Percentiles rank a stretch among this genome's conserved stretches.
These are phyloP conservation scores for Medicago arabica DNA, from an alignment of 306 rosid genomes.

Conservation along the genomic window DNA sequence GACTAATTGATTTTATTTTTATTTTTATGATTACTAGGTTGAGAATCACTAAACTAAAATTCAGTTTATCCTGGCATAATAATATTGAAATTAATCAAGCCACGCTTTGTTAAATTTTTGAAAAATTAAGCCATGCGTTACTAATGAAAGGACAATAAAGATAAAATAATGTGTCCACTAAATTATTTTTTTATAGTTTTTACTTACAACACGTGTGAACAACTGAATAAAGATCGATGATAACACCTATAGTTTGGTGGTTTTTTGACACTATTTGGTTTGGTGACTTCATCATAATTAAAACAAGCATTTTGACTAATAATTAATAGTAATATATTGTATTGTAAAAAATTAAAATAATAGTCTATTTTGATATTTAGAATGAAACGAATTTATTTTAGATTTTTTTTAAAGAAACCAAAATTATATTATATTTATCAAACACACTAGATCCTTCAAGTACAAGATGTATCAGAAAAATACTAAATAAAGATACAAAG, in stretches of 20 bases:
- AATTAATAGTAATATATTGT: no score
- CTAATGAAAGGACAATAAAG: neutral
- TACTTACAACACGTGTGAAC: slow-evolving; percentile 41
- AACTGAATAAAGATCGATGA: neutral
- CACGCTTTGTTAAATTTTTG: neutral
- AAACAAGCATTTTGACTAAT: neutral
- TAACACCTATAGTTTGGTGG: neutral
- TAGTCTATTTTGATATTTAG: neutral
- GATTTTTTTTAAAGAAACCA: neutral
- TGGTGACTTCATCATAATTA: neutral
- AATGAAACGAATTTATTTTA: neutral
- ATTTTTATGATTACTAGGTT: no score
- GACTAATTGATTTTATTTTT: no score
- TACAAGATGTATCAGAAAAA: no score
- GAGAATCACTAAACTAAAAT: neutral
- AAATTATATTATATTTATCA: no score
- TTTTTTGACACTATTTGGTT: neutral
- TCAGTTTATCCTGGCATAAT: neutral
- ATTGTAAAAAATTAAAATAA: no score
- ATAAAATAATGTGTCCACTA: neutral
- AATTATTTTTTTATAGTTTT: neutral
- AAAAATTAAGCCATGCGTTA: neutral
- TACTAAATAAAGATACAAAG: no score
- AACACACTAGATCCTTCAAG: no score
- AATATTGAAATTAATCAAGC: no score